These are phyloP conservation scores for Pichia californica DNA, from an alignment of 805 yeast genomes.

Conservation along the genomic window DNA sequence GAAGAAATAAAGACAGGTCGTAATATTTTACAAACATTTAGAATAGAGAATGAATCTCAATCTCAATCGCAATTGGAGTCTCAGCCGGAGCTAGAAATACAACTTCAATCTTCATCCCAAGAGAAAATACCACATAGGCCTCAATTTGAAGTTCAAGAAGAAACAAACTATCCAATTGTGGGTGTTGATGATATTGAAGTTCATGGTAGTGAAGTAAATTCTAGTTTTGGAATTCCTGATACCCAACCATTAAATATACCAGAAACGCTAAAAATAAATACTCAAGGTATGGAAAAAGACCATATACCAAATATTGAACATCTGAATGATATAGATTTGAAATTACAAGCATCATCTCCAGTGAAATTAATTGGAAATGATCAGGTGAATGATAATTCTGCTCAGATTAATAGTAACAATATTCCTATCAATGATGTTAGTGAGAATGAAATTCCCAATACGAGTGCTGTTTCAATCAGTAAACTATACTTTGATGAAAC, in stretches of 20 bases:
- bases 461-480: slow-evolving; percentile 10
- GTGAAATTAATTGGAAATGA: background rate
- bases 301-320: background rate
- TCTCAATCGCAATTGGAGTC: slow-evolving; percentile 2
- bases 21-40: slow-evolving; percentile 4
- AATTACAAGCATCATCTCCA: background rate
- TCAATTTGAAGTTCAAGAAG: too few species aligned
- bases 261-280: background rate
- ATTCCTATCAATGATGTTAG: slow-evolving; percentile 1
- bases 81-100: background rate
- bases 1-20: slow-evolving; percentile 1
- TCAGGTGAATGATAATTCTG: background rate
- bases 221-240: background rate
- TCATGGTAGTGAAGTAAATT: background rate
- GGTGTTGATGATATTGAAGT: background rate
- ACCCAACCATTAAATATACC: background rate
- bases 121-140: too few species aligned
- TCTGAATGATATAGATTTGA: too few species aligned
- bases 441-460: slow-evolving; percentile 14
- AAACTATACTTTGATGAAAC: slow-evolving; percentile 3
- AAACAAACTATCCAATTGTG: too few species aligned
- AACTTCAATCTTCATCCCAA: too few species aligned
- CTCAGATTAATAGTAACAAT: background rate
- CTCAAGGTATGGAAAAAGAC: background rate
- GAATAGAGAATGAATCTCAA: slow-evolving; percentile 2